A percentile compares a stretch with the other conserved stretches of the same genome.
Evolutionary conservation across 345 rosid genomes (phyloP).

Genomic region (Carallia pectinifolia): DNA sequence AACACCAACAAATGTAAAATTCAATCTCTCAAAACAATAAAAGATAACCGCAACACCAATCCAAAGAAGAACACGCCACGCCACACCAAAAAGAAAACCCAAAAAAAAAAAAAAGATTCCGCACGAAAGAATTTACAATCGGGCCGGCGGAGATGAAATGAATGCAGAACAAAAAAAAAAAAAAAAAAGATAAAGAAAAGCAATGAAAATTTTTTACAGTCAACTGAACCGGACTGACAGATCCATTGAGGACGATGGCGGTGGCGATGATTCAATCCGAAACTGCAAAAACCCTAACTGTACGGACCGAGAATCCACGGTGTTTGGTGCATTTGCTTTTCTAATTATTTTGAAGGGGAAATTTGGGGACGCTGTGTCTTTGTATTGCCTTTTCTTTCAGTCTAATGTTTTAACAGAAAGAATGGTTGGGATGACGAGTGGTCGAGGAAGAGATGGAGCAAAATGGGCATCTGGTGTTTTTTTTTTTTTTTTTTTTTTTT

Average conservation of each 20-base stretch:
- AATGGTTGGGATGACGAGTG: neutral
- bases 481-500: neutral
- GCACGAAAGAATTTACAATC: neutral
- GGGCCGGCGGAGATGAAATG: neutral
- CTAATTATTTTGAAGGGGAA: neutral
- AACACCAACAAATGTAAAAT: neutral
- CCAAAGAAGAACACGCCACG: neutral
- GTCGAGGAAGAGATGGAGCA: slow-evolving; percentile 22
- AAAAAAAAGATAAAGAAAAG: neutral
- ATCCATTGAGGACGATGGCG: slow-evolving; percentile 8
- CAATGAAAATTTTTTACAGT: neutral
- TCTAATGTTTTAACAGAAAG: neutral
- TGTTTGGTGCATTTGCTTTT: neutral
- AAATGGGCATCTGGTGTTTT: slow-evolving; percentile 21
- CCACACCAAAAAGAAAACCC: neutral
- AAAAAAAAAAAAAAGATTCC: neutral
- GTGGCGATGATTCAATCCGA: neutral
- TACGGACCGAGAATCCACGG: neutral
- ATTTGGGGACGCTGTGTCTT: neutral
- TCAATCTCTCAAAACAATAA: too few relatives aligned
- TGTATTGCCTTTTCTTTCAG: neutral
- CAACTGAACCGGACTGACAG: slow-evolving; percentile 8
- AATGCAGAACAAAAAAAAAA: neutral
- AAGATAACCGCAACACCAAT: too few relatives aligned
- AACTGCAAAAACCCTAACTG: slow-evolving; percentile 10